Conservation (phyloP, 2,329 filamentous ascomycete species). For the Colletotrichum destructivum region DNA sequence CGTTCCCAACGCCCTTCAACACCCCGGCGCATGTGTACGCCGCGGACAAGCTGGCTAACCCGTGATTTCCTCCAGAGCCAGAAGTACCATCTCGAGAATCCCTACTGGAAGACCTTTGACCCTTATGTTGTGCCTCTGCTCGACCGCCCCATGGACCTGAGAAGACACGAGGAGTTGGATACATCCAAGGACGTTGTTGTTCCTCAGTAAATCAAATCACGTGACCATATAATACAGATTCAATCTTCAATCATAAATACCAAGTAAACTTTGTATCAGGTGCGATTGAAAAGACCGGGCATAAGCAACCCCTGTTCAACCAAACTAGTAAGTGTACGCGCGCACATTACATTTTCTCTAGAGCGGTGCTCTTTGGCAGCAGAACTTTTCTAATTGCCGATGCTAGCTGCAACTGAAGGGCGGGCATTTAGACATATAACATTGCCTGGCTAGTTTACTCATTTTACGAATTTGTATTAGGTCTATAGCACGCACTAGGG, state of each 20-base stretch:
- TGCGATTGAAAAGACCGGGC: no score
- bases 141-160: slow-evolving; percentile 78
- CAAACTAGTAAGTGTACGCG: no score
- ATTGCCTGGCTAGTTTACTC: not conserved
- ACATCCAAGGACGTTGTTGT: slow-evolving; percentile 65
- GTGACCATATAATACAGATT: not conserved
- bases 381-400: no score
- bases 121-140: slow-evolving; percentile 80
- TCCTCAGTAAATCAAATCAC: slow-evolving; percentile 42
- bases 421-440: no score
- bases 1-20: not conserved
- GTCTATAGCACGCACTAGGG: slow-evolving; percentile 36
- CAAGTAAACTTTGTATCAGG: not conserved
- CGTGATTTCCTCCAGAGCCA: slow-evolving; percentile 59
- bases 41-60: not conserved
- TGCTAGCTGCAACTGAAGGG: not conserved
- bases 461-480: slow-evolving; percentile 43
- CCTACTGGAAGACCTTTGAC: slow-evolving; percentile 84
- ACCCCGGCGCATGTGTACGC: no score
- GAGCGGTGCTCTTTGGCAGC: no score
- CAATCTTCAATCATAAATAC: not conserved
- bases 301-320: no score
- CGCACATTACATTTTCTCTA: no score
- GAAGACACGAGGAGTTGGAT: slow-evolving; percentile 77
- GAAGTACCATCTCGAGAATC: slow-evolving; percentile 77